These are phyloP conservation scores for Xerocomus potaroensis DNA, from an alignment of 768 basidiomycete genomes.

Conservation along the genomic window DNA sequence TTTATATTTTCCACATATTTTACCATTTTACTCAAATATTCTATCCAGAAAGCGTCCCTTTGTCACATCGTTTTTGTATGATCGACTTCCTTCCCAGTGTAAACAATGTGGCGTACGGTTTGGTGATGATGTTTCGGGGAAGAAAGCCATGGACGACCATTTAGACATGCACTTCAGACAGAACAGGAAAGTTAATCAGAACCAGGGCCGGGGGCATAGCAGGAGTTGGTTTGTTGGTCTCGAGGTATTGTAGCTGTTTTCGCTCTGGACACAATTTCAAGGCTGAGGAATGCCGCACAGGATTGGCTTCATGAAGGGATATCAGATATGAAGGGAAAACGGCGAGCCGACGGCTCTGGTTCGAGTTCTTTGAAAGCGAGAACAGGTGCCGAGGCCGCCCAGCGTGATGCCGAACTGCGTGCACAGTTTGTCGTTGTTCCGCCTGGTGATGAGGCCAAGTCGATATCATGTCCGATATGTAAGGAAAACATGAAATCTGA, in stretches of 20 bases:
- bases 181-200: slow-evolving; percentile 79
- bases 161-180: slow-evolving; percentile 96
- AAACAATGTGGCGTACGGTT: slow-evolving; percentile 93
- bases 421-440: slow-evolving; percentile 84
- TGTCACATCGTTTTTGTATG: slow-evolving; percentile 66
- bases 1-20: slow-evolving; percentile 16
- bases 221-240: slow-evolving; percentile 84
- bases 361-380: slow-evolving; percentile 52
- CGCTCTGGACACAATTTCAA: neutral
- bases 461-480: slow-evolving; percentile 90
- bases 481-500: slow-evolving; percentile 90
- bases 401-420: slow-evolving; percentile 71
- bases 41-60: slow-evolving; percentile 46
- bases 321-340: slow-evolving; percentile 64
- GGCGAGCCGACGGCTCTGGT: slow-evolving; percentile 50
- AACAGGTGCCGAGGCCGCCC: slow-evolving; percentile 60
- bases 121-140: slow-evolving; percentile 64
- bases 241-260: slow-evolving; percentile 55
- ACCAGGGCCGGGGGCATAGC: slow-evolving; percentile 78
- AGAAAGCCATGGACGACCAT: slow-evolving; percentile 78
- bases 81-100: slow-evolving; percentile 76
- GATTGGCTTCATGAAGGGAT: slow-evolving; percentile 82
- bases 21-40: neutral
- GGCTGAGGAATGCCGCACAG: slow-evolving; percentile 39
- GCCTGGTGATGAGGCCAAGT: slow-evolving; percentile 80